Evolutionary conservation across 2,329 filamentous ascomycete species (phyloP).

Genomic region (Sporothrix phasma): DNA sequence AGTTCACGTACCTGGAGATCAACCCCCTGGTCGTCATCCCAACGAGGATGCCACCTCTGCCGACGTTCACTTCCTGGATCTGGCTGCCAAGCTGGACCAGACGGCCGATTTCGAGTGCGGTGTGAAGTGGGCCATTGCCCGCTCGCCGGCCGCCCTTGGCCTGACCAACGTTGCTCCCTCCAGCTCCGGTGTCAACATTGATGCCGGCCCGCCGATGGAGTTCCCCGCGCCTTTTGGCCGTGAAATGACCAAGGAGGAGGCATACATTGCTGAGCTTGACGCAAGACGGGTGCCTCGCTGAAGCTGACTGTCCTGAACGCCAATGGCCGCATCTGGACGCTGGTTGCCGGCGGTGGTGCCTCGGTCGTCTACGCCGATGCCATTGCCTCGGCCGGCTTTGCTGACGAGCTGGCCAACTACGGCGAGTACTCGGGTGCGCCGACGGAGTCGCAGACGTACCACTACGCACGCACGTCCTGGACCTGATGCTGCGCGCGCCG

Average conservation of each 20-base stretch:
- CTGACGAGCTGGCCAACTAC: slow-evolving; percentile 96
- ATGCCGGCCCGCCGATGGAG: slow-evolving; percentile 95
- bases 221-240: slow-evolving; percentile 98
- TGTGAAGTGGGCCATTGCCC: slow-evolving; percentile 96
- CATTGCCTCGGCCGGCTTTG: slow-evolving; percentile 92
- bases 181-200: slow-evolving; percentile 64
- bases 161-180: slow-evolving; percentile 56
- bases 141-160: slow-evolving; percentile 80
- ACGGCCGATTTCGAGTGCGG: slow-evolving; percentile 99
- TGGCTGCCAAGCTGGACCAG: slow-evolving; percentile 97
- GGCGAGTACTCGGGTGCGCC: slow-evolving; percentile 99
- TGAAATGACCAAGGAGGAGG: slow-evolving; percentile 97
- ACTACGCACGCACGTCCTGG: slow-evolving; percentile 97
- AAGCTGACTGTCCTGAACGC: slow-evolving; percentile 95
- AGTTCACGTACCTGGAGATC: slow-evolving; percentile 99
- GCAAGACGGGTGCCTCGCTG: slow-evolving; percentile 97
- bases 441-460: slow-evolving; percentile 97
- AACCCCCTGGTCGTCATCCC: slow-evolving; percentile 96
- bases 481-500: slow-evolving; percentile 92
- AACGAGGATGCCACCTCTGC: slow-evolving; percentile 87
- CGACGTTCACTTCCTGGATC: slow-evolving; percentile 93
- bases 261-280: slow-evolving; percentile 96
- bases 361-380: slow-evolving; percentile 98
- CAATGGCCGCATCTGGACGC: slow-evolving; percentile 88
- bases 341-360: slow-evolving; percentile 97